These are phyloP conservation scores for Kwoniella shandongensis DNA, from an alignment of 768 basidiomycete species.

Conservation along the genomic window DNA sequence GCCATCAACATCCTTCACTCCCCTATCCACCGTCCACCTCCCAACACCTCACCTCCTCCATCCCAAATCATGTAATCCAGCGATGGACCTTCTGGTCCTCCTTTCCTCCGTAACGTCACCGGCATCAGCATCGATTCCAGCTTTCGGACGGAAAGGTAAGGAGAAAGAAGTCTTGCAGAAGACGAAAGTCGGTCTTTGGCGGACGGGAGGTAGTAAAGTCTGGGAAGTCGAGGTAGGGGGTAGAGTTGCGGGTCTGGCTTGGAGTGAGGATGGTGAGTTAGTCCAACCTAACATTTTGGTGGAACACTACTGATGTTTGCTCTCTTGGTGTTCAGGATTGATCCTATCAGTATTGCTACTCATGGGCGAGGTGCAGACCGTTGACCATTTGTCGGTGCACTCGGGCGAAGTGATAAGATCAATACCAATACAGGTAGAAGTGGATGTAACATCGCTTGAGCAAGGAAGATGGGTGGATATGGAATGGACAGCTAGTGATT, in stretches of 20 bases:
- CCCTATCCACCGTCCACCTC: constrained; percentile 27
- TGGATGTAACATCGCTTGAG: background rate
- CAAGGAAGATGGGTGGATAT: constrained; percentile 23
- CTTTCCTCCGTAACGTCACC: constrained; percentile 8
- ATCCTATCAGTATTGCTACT: constrained; percentile 27
- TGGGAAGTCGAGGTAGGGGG: constrained; percentile 38
- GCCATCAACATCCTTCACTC: constrained; percentile 26
- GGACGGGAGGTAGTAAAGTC: constrained; percentile 34
- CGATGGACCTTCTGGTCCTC: constrained; percentile 43
- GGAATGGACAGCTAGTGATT: constrained; percentile 22
- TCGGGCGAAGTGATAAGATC: constrained; percentile 28
- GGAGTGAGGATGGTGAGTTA: constrained; percentile 39
- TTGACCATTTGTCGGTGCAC: constrained; percentile 44
- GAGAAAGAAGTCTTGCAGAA: constrained; percentile 11
- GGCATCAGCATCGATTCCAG: background rate
- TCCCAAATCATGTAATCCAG: constrained; percentile 39
- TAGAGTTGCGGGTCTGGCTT: constrained; percentile 28
- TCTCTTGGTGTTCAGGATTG: constrained; percentile 21
- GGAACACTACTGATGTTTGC: background rate
- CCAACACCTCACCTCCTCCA: constrained; percentile 22
- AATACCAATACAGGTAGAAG: constrained; percentile 5
- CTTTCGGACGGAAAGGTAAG: constrained; percentile 14
- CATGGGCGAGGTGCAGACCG: background rate
- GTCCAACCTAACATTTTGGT: background rate
- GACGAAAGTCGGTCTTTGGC: constrained; percentile 16